Evolutionary conservation across 805 yeast species (phyloP).

Genomic region (Saccharomycopsis javanensis): DNA sequence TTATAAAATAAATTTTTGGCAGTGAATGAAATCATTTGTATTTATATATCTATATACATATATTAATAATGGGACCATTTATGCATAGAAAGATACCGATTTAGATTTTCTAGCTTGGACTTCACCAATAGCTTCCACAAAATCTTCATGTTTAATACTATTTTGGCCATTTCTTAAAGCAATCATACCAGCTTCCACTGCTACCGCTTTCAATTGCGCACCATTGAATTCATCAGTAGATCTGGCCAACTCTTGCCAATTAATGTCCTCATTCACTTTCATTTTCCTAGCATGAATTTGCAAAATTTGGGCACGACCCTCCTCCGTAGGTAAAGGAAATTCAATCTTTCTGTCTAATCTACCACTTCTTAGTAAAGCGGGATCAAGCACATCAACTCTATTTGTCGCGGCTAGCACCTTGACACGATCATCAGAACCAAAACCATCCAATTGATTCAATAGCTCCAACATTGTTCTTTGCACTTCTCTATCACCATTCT

Average conservation of each 20-base stretch:
- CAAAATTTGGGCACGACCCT: conserved; percentile 91
- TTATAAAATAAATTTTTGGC: too few relatives aligned
- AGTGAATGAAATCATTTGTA: background rate
- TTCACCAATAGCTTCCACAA: conserved; percentile 95
- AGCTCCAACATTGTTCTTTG: conserved; percentile 99
- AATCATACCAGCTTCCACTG: conserved; percentile 99
- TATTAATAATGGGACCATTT: conserved; percentile 13
- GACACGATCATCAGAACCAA: conserved; percentile 93
- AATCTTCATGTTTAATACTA: conserved; percentile 90
- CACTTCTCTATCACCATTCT: conserved; percentile 96
- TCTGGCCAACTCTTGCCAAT: conserved; percentile 97
- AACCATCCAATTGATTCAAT: conserved; percentile 94
- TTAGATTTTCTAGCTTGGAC: conserved; percentile 96
- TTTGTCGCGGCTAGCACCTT: conserved; percentile 97
- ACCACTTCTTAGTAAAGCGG: conserved; percentile 96
- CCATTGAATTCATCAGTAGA: conserved; percentile 98
- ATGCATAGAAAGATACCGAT: conserved; percentile 93
- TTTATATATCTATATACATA: background rate
- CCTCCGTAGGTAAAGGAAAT: conserved; percentile 96
- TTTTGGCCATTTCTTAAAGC: conserved; percentile 93
- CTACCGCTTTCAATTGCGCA: conserved; percentile 96
- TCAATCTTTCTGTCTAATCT: conserved; percentile 96
- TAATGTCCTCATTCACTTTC: conserved; percentile 84
- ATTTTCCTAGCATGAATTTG: conserved; percentile 96
- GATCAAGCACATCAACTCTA: conserved; percentile 95